Base-by-base conservation (phyloP, 495 filamentous ascomycete genomes). In the Talaromyces liani region DNA sequence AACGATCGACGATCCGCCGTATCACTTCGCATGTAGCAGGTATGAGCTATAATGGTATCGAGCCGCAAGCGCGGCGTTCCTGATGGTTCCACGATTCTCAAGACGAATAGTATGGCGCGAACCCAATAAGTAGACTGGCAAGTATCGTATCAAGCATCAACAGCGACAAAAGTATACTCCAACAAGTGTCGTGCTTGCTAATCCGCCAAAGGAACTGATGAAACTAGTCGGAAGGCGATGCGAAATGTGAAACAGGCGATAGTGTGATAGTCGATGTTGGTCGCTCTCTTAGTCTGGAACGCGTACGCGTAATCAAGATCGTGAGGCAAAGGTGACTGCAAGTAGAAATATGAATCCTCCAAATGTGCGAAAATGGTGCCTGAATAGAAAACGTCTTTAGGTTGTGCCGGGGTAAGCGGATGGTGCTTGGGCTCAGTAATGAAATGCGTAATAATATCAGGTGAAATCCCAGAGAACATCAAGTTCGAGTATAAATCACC, bases 1-100 rank as follows among this genome's bases (percentile, higher is more conserved):
- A 49, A 16, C 22, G 25, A 31, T n/a, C 27, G 31, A 29, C 29
- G 47, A 65, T 64, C 33, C 67, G 25, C 16, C 63, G 65, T 9
- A 64, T 67, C 8, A 64, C 67, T 63, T 68, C 63, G 4, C 66
- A 63, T 4, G 68, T 27, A 68, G 63, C 20, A 71, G 8, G 18
- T 33, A 20, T 20, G 16, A 36, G 14, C 29, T 58, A 10, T 3
- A 31, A 36, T 24, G 18, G 14, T 58, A 55, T 36, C 6, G 14
- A 58, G 56, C 56, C 56, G 56, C 56, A 22, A 36, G 27, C 27
- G 56, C 56, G 56, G 56, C 56, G 31, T 14, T 58, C 56, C 27
- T 36, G n/a, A 18, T 58, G 18, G 9, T 8, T 33, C 56, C 56
- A 36, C 56, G 29, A 33, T 18, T 58, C 27, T 10, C 29, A 58